Base-by-base conservation (phyloP, 2,329 filamentous ascomycete genomes). In the Coleophoma cylindrospora region DNA sequence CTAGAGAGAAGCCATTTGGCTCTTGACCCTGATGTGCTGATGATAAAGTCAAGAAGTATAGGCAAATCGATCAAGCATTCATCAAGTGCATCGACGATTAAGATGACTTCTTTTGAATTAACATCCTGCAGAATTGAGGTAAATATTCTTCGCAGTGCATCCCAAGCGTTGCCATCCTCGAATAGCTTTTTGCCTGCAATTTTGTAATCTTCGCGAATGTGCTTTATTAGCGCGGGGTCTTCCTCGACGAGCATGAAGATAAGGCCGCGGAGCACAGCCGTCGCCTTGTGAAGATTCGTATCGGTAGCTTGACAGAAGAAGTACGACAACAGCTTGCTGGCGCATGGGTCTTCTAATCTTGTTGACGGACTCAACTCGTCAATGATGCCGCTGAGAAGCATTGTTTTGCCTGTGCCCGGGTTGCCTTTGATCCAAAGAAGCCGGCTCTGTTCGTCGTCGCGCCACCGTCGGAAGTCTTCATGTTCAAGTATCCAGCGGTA, bases 281-380 rank as follows among this genome's bases (percentile, higher is more conserved):
- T 64, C 0, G 68, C 68, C 43, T 57, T 71, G 51, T 72, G 74
- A 19, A 74, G 40, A 1, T 57, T 50, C 1, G 51, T 19, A 41
- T 74, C 58, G 4, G 66, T 67, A 10, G 62, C 61, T 54, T 78
- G 66, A 55, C 70, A 77, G 59, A 77, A 72, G 59, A 74, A 74
- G 51, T 58, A 70, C 1, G 58, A 53, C 22, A 62, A 37, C 22
- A 38, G 11, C n/a, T 12, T 37, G n/a, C 12, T 37, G 12, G 34
- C 34, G 12, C 4, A 3, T n/a, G 12, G 12, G 34, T 37, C n/a
- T 37, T n/a, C n/a, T n/a, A 37, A n/a, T n/a, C 11, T 27, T 10
- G 19, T 3, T 11, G 15, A 37, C 12, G 34, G 34, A n/a, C 34
- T 22, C 33, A 68, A 5, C 45, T 66, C 50, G 13, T 65, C 15